Percentiles rank a stretch among this genome's conserved stretches.
Conservation (phyloP, 345 rosid species). For the Eucalyptus urophylla region DNA sequence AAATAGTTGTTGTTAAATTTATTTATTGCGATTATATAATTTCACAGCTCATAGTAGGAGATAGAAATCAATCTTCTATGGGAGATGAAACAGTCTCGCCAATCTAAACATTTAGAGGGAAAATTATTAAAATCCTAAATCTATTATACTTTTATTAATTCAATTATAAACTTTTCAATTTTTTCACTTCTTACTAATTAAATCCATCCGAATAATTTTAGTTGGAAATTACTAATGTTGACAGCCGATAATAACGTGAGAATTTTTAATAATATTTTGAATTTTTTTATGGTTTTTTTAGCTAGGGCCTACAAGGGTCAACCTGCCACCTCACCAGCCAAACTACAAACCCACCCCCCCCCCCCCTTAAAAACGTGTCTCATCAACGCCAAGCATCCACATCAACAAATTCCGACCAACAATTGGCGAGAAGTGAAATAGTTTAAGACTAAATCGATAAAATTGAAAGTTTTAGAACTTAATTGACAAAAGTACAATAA, state of each 20-base stretch:
- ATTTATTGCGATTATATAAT: neutral
- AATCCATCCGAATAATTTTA: accelerated
- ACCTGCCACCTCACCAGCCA: no score
- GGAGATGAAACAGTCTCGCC: neutral
- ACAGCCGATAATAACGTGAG: accelerated
- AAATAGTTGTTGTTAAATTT: neutral
- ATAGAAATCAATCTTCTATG: neutral
- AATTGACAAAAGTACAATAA: accelerated
- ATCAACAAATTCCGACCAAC: accelerated
- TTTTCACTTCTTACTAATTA: no score
- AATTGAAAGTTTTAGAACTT: accelerated
- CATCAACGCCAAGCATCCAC: accelerated
- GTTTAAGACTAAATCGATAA: accelerated
- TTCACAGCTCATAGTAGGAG: neutral
- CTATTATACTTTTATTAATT: no score
- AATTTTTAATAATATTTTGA: no score
- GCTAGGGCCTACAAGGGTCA: no score
- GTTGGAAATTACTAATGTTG: accelerated
- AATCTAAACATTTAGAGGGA: neutral
- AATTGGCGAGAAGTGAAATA: no score
- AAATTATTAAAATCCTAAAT: no score
- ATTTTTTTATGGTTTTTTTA: no score
- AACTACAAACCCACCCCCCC: no score
- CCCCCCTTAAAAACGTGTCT: no score
- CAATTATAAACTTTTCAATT: accelerated